phyloP scores from a whole-genome alignment of 1,284 basidiomycete genomes.

The Pulveroboletus sp. region DNA sequence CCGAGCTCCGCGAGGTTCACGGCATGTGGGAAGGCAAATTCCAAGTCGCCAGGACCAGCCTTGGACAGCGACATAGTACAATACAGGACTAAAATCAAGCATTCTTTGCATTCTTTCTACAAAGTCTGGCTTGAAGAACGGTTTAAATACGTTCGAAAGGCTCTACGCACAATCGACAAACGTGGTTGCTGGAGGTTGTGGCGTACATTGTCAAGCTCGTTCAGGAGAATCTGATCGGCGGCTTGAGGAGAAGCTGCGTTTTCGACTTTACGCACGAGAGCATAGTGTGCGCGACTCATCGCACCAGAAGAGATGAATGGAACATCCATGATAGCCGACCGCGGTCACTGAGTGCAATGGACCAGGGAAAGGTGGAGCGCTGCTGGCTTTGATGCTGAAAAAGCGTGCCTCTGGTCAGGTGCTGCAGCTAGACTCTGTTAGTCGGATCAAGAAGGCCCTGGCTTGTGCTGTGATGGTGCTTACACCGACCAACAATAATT shows the following conservation, averaged over 20 bases:
- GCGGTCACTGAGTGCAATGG: neutral
- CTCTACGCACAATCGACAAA: slow-evolving; percentile 51
- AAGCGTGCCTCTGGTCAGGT: slow-evolving; percentile 23
- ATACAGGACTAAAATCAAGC: slow-evolving; percentile 65
- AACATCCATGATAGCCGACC: slow-evolving; percentile 55
- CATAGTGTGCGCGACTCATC: slow-evolving; percentile 69
- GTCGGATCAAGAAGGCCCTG: neutral
- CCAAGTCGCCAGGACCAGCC: slow-evolving; percentile 45
- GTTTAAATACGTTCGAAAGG: neutral
- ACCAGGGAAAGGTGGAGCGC: neutral
- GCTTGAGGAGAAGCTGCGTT: slow-evolving; percentile 51
- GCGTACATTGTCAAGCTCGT: slow-evolving; percentile 59
- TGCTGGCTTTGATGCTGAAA: slow-evolving; percentile 9
- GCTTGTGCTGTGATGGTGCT: neutral
- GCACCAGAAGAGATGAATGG: slow-evolving; percentile 76
- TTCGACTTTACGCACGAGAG: slow-evolving; percentile 70
- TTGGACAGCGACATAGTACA: slow-evolving; percentile 56
- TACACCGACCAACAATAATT: neutral
- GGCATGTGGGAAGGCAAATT: slow-evolving; percentile 71
- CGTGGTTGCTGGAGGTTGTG: slow-evolving; percentile 48
- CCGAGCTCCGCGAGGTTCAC: slow-evolving; percentile 72
- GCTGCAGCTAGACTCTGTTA: neutral
- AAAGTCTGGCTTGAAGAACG: slow-evolving; percentile 14
- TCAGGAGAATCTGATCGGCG: slow-evolving; percentile 57
- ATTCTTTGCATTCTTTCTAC: slow-evolving; percentile 62